phyloP scores from a whole-genome alignment of 2,329 filamentous ascomycete species.

The Venturia aucupariae region DNA sequence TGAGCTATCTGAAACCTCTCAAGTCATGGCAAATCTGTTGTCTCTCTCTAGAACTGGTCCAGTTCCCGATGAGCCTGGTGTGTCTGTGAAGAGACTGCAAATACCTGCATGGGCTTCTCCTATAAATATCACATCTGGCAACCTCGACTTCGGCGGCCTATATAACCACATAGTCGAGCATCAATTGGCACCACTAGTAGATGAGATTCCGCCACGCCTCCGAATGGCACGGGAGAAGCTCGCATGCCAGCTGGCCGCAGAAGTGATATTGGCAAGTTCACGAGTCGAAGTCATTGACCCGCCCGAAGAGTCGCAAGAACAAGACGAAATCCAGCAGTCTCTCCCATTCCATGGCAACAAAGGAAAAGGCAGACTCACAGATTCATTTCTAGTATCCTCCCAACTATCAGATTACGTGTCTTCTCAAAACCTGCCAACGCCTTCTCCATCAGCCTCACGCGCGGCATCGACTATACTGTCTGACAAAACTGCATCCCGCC shows the following conservation, averaged over 20 bases:
- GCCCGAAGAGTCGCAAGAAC: neutral
- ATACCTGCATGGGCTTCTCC: neutral
- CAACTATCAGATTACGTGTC: neutral
- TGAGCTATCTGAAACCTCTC: neutral
- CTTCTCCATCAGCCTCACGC: neutral
- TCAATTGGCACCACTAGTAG: neutral
- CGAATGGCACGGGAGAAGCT: neutral
- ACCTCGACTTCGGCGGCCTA: neutral
- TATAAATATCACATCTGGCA: neutral
- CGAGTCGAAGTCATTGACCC: neutral
- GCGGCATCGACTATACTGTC: neutral
- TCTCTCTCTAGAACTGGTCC: neutral
- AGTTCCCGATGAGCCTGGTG: neutral
- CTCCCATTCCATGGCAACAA: neutral
- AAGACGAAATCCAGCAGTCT: neutral
- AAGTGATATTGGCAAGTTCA: neutral
- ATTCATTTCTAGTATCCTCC: neutral
- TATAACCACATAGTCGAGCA: neutral
- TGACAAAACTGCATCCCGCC: neutral
- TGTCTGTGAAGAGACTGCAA: neutral
- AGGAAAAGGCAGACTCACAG: neutral
- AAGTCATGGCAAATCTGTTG: neutral
- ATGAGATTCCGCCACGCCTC: neutral
- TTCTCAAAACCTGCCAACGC: neutral
- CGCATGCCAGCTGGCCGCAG: neutral